These are phyloP conservation scores for Geosmithia putterillii DNA, from an alignment of 2,329 filamentous ascomycete genomes.

Conservation along the genomic window DNA sequence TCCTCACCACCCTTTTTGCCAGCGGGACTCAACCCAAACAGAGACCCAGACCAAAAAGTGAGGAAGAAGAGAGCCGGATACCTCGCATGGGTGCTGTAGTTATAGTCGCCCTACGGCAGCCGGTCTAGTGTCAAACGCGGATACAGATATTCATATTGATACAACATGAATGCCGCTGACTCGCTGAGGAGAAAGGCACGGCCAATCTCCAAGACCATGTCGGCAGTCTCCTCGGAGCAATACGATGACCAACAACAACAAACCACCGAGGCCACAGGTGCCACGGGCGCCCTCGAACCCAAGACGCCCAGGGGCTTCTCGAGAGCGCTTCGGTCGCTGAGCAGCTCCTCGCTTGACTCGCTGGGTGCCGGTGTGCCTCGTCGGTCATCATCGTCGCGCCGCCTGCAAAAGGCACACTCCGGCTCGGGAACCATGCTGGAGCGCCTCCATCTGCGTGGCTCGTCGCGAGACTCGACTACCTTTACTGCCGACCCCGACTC, in stretches of 20 bases:
- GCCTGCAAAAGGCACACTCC: conserved; percentile 24
- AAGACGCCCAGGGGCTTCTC: conserved; percentile 22
- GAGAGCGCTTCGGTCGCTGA: conserved; percentile 24
- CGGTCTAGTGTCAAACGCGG: neutral
- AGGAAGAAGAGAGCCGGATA: neutral
- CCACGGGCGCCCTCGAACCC: conserved; percentile 13
- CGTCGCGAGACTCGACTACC: conserved; percentile 22
- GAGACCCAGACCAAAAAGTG: too few relatives aligned
- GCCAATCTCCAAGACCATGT: conserved; percentile 12
- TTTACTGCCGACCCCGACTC: conserved; percentile 16
- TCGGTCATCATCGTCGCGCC: conserved; percentile 17
- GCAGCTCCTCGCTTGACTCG: conserved; percentile 27
- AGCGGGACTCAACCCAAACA: too few relatives aligned
- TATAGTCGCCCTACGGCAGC: neutral
- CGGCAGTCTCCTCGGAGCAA: conserved; percentile 5
- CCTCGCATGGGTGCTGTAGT: neutral
- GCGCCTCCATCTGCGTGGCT: conserved; percentile 22
- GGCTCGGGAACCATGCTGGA: conserved; percentile 27
- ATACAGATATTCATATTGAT: neutral
- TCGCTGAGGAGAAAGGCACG: conserved; percentile 22
- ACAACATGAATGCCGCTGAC: conserved; percentile 15
- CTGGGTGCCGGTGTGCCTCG: conserved; percentile 14
- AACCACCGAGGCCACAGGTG: too few relatives aligned
- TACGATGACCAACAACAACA: neutral
- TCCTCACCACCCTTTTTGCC: too few relatives aligned